Evolutionary conservation across 1,139 yeast species (phyloP), one percentile per base, ranked within the genome.

Genomic region (Blastobotrys apis): DNA sequence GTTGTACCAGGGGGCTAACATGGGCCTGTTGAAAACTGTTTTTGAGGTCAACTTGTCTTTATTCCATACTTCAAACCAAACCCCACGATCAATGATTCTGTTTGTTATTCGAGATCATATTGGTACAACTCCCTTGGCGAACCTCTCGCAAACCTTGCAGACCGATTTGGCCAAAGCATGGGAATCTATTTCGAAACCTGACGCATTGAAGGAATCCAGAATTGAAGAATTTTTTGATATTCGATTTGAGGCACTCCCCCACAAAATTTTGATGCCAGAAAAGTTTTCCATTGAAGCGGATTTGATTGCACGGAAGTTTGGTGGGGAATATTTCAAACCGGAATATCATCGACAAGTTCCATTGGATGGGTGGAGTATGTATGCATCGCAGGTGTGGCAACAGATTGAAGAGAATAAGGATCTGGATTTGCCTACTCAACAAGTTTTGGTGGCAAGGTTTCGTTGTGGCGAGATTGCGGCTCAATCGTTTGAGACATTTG

Each of bases 351-450:
- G 94, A 54, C 73, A 77, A 43, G 80, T 92, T 41, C 98, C 98
- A 5, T 74, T 92, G 41, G 98, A 92, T 64, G 98, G 97, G 12
- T 92, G 98, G 97, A 78, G 94, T 4, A 68, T 88, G 66, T 92
- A 92, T 59, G 90, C 97, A 1, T 83, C 81, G 45, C 85, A 81
- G 59, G 82, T 95, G 53, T 92, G 98, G 98, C 82, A 84, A 42
- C 96, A 88, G 63, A 92, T 92, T 57, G 95, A 88, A 64, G 74
- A 76, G 49, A 92, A 92, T 66, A 90, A 87, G 65, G 98, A 92
- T 61, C 75, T 92, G 55, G 98, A 92, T 65, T 73, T 92, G 55
- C 98, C 98, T 21, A 90, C 97, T 0, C 98, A 92, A 62, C 98
- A 92, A 63, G 85, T 87, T 37, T 71, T 92, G 49, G 97, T 92